phyloP scores from a whole-genome alignment of 768 basidiomycete genomes.

The Candolleomyces aberdarensis region DNA sequence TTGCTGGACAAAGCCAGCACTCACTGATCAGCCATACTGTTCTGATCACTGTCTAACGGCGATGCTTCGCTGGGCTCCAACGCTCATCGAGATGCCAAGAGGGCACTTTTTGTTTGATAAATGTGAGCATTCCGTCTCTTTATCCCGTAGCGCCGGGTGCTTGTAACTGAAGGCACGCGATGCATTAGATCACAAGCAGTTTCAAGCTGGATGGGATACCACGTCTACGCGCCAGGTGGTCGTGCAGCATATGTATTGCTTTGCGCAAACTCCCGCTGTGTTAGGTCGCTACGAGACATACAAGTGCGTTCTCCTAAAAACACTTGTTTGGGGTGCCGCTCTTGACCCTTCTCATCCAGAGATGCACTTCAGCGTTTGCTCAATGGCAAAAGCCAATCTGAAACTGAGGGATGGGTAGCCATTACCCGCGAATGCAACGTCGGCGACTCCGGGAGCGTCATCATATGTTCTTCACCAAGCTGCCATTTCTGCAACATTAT shows the following conservation, averaged over 20 bases:
- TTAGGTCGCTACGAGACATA: constrained; percentile 5
- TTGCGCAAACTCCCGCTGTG: constrained; percentile 6
- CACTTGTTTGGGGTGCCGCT: no score
- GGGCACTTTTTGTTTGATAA: constrained; percentile 22
- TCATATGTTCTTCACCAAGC: constrained; percentile 15
- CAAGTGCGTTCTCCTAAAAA: neutral
- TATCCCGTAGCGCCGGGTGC: neutral
- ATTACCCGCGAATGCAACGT: constrained; percentile 19
- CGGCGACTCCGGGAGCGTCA: constrained; percentile 20
- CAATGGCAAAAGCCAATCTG: neutral
- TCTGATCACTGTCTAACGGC: constrained; percentile 11
- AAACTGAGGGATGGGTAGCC: constrained; percentile 18
- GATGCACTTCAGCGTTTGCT: neutral
- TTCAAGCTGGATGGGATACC: constrained; percentile 6
- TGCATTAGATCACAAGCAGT: constrained; percentile 7
- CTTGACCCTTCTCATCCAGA: neutral
- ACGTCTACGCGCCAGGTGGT: constrained; percentile 2
- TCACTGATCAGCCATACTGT: constrained; percentile 15
- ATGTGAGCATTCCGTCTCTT: constrained; percentile 8
- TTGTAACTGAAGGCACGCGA: no score
- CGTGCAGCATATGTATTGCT: constrained; percentile 15
- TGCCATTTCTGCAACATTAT: constrained; percentile 23
- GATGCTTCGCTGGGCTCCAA: constrained; percentile 13
- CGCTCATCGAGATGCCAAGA: constrained; percentile 23
- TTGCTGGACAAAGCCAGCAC: constrained; percentile 18